Evolutionary conservation across 257 asterid genomes (phyloP).

Genomic region (Solanum dulcamara): DNA sequence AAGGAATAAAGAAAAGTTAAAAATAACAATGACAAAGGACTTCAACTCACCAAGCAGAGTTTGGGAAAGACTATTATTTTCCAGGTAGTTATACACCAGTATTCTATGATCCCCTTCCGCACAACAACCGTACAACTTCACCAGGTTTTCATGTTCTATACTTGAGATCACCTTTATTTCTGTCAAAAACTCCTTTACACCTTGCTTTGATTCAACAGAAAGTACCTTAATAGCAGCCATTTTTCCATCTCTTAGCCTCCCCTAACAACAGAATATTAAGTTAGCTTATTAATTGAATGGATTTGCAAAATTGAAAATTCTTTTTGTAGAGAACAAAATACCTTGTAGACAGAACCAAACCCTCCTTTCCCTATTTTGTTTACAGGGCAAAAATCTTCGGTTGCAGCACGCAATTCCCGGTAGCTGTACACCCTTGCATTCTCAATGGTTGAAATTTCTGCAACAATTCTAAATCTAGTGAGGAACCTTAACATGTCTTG

Average conservation of each 20-base stretch:
- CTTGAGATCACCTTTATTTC: slow-evolving; percentile 63
- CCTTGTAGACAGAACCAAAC: slow-evolving; percentile 86
- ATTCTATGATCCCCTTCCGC: slow-evolving; percentile 59
- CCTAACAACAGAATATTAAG: slow-evolving; percentile 29
- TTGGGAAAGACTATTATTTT: slow-evolving; percentile 83
- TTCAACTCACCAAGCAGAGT: slow-evolving; percentile 60
- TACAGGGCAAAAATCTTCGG: slow-evolving; percentile 39
- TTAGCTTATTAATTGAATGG: not conserved
- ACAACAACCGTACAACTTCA: slow-evolving; percentile 80
- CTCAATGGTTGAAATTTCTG: slow-evolving; percentile 52
- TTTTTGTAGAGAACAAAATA: not conserved
- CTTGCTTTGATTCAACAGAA: slow-evolving; percentile 75
- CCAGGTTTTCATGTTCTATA: slow-evolving; percentile 75
- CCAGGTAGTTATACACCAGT: slow-evolving; percentile 81
- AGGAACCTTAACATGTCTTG: not conserved
- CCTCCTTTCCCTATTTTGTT: slow-evolving; percentile 92
- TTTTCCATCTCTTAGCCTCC: slow-evolving; percentile 58
- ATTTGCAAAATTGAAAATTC: not conserved
- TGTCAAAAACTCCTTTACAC: slow-evolving; percentile 51
- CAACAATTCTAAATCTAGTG: slow-evolving; percentile 14
- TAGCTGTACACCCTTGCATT: slow-evolving; percentile 45
- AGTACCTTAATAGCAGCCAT: slow-evolving; percentile 87
- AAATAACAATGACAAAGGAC: not conserved
- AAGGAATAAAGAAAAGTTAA: not conserved
- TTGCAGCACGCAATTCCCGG: slow-evolving; percentile 53